Conservation (phyloP, 1,284 basidiomycete species). For the Hortiboletus rubellus region DNA sequence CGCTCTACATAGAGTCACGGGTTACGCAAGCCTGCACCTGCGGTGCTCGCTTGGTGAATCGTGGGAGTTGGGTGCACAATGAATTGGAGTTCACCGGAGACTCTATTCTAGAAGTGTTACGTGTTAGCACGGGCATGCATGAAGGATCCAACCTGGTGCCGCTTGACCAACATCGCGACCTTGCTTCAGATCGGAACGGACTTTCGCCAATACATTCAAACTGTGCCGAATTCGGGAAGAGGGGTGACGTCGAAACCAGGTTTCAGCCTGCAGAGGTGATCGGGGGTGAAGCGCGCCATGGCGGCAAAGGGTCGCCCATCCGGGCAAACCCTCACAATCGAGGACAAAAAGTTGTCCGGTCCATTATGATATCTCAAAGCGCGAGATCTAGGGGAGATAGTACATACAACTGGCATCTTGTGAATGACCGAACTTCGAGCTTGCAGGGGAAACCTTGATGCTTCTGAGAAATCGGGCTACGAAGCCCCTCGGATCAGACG, state of each 20-base stretch:
- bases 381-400: background rate
- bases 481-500: slow-evolving; percentile 25
- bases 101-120: slow-evolving; percentile 1
- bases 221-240: background rate
- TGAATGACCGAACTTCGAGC: background rate
- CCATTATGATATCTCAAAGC: slow-evolving; percentile 1
- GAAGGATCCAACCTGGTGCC: background rate
- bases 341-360: background rate
- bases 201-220: background rate
- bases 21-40: background rate
- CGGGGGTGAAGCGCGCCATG: background rate
- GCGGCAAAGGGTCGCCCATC: background rate
- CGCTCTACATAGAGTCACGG: background rate
- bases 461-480: slow-evolving; percentile 5
- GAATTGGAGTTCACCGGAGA: background rate
- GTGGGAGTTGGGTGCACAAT: background rate
- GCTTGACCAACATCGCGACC: background rate
- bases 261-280: background rate
- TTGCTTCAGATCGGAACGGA: background rate
- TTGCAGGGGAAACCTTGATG: slow-evolving; percentile 3
- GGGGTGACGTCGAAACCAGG: background rate
- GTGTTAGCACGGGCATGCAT: background rate
- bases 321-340: background rate
- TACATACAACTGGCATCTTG: background rate
- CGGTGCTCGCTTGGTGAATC: slow-evolving; percentile 10